Percentiles rank a stretch among this genome's conserved stretches.
Evolutionary conservation across 225 moss, liverwort and hornwort genomes (phyloP).

Genomic region (Sphagnum contortum): DNA sequence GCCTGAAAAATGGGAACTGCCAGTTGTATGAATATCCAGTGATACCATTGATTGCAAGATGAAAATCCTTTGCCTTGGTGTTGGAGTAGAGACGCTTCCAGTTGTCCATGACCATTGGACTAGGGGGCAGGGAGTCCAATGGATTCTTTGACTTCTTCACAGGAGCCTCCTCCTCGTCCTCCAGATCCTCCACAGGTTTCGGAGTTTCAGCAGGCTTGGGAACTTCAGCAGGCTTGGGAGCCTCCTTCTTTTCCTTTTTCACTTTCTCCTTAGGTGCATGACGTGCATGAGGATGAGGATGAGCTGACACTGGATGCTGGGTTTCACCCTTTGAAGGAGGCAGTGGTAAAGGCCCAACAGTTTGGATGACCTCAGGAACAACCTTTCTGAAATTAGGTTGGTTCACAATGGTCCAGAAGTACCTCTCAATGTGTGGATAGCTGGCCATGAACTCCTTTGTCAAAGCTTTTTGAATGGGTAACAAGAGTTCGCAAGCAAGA

Average conservation of each 20-base stretch:
- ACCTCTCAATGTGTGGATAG: conserved; percentile 66
- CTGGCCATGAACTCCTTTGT: conserved; percentile 43
- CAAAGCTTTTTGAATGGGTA: conserved; percentile 16
- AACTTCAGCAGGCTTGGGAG: conserved; percentile 10
- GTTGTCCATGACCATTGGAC: conserved; percentile 79
- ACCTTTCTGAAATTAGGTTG: conserved; percentile 74
- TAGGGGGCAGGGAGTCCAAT: conserved; percentile 83
- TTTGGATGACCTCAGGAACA: conserved; percentile 43
- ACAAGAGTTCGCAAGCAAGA: conserved; percentile 23
- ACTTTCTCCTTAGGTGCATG: neutral
- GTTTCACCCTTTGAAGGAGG: conserved; percentile 8
- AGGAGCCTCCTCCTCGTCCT: conserved; percentile 50
- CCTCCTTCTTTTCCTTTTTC: neutral
- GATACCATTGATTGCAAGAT: conserved; percentile 77
- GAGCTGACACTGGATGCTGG: neutral
- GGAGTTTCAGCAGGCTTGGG: conserved; percentile 13
- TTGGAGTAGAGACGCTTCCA: conserved; percentile 99
- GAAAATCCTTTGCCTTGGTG: conserved; percentile 82
- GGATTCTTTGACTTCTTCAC: conserved; percentile 60
- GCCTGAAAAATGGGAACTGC: too few relatives aligned
- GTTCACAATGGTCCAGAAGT: conserved; percentile 73
- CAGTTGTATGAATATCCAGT: too few relatives aligned
- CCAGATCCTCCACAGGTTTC: conserved; percentile 26
- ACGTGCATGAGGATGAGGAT: too few relatives aligned
- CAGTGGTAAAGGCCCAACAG: conserved; percentile 29